Conservation (phyloP, 2,329 filamentous ascomycete species). For the Botryotinia globosa region DNA sequence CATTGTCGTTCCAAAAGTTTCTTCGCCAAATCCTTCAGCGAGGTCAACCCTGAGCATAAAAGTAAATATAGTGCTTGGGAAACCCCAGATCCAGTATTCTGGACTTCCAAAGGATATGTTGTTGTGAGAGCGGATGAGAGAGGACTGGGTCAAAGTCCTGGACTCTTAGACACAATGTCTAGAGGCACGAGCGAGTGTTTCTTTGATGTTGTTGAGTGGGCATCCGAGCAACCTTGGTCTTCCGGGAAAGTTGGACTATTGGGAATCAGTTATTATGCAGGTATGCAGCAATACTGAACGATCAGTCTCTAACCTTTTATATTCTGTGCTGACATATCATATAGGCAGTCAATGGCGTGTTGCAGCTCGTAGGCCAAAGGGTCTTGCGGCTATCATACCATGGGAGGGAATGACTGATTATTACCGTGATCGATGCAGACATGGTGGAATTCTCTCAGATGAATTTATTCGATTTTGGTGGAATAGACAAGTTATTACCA, state of each 20-base stretch:
- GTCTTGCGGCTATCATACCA: background rate
- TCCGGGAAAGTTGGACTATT: slow-evolving; percentile 50
- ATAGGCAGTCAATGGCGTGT: slow-evolving; percentile 49
- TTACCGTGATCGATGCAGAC: slow-evolving; percentile 47
- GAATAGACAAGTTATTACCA: background rate
- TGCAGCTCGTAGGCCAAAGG: slow-evolving; percentile 42
- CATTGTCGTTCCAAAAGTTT: slow-evolving; percentile 31
- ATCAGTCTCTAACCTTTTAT: slow-evolving; percentile 18
- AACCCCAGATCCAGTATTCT: slow-evolving; percentile 45
- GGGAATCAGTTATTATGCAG: slow-evolving; percentile 52
- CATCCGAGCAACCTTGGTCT: slow-evolving; percentile 49
- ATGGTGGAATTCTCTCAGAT: slow-evolving; percentile 56
- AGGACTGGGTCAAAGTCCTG: slow-evolving; percentile 51
- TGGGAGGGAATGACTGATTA: background rate
- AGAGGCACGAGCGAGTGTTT: slow-evolving; percentile 50
- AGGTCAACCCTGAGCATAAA: slow-evolving; percentile 43
- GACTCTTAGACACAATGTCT: slow-evolving; percentile 53
- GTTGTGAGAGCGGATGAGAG: slow-evolving; percentile 49
- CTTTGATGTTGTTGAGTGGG: slow-evolving; percentile 52
- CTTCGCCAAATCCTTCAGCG: slow-evolving; percentile 48
- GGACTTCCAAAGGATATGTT: slow-evolving; percentile 44
- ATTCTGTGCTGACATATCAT: background rate
- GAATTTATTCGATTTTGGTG: background rate
- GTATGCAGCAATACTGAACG: background rate
- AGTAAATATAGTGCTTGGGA: slow-evolving; percentile 46